phyloP scores from a whole-genome alignment of 75 land plant species.

The Gnetum montanum region DNA sequence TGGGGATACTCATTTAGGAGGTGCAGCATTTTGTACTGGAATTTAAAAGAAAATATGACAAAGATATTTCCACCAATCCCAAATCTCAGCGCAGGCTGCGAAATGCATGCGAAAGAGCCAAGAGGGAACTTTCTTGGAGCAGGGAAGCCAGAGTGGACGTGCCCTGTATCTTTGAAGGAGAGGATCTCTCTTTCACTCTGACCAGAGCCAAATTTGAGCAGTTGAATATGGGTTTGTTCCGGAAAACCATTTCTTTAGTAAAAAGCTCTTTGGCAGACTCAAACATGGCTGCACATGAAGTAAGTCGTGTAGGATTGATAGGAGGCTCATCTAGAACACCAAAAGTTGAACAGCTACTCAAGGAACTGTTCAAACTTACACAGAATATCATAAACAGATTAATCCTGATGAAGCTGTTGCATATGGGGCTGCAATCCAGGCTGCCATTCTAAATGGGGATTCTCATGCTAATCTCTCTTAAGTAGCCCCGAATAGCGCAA shows the following conservation, averaged over 20 bases:
- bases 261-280: conserved; percentile 16
- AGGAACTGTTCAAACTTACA: neutral
- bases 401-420: conserved; percentile 29
- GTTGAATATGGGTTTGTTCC: conserved; percentile 18
- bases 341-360: neutral
- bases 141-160: conserved; percentile 14
- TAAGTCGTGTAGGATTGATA: conserved; percentile 13
- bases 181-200: conserved; percentile 10
- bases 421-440: conserved; percentile 27
- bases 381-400: neutral
- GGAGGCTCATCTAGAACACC: conserved; percentile 21
- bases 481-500: too few relatives aligned
- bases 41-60: conserved; percentile 15
- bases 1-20: conserved; percentile 22
- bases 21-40: conserved; percentile 22
- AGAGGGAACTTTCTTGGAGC: conserved; percentile 16
- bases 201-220: conserved; percentile 22
- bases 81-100: conserved; percentile 4
- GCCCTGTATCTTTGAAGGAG: conserved; percentile 7
- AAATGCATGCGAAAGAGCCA: conserved; percentile 17
- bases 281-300: conserved; percentile 4
- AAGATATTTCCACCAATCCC: conserved; percentile 1
- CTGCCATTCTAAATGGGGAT: conserved; percentile 21
- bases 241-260: conserved; percentile 15
- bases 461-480: too few relatives aligned